phyloP scores from a whole-genome alignment of 2,329 filamentous ascomycete species.

The Colletotrichum gloeosporioides region DNA sequence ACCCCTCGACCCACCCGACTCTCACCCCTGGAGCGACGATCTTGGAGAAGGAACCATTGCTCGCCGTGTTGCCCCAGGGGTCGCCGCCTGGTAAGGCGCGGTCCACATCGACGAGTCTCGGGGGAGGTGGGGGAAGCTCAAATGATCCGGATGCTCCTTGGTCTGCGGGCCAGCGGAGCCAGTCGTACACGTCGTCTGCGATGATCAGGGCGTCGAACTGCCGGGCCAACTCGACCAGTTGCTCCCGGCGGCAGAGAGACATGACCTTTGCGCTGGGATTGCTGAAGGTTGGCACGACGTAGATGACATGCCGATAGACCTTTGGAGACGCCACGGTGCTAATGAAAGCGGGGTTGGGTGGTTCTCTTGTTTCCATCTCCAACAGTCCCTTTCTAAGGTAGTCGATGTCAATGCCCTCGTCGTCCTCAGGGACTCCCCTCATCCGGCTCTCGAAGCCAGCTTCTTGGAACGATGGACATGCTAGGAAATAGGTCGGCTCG shows the following conservation, averaged over 20 bases:
- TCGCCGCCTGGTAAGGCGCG: neutral
- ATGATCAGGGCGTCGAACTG: conserved; percentile 66
- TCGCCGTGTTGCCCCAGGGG: conserved; percentile 79
- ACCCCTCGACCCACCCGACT: conserved; percentile 85
- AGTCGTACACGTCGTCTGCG: neutral
- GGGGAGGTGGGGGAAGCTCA: neutral
- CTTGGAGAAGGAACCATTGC: conserved; percentile 91
- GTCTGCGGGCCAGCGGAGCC: neutral
- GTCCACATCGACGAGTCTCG: neutral
- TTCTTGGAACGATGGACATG: neutral
- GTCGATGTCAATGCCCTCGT: neutral
- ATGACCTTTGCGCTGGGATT: conserved; percentile 89
- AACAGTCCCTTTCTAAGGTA: neutral
- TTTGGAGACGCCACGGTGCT: conserved; percentile 48
- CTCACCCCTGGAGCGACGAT: conserved; percentile 80
- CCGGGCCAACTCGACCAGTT: conserved; percentile 76
- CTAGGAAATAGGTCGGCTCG: neutral
- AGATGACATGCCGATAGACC: conserved; percentile 85
- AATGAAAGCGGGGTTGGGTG: neutral
- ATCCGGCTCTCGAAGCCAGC: neutral
- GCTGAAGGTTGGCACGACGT: conserved; percentile 84
- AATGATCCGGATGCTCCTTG: neutral
- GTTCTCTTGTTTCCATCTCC: neutral
- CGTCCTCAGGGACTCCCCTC: neutral
- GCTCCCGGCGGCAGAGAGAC: conserved; percentile 68